These are phyloP conservation scores for Psophocarpus tetragonolobus DNA, from an alignment of 306 rosid species.

Conservation along the genomic window DNA sequence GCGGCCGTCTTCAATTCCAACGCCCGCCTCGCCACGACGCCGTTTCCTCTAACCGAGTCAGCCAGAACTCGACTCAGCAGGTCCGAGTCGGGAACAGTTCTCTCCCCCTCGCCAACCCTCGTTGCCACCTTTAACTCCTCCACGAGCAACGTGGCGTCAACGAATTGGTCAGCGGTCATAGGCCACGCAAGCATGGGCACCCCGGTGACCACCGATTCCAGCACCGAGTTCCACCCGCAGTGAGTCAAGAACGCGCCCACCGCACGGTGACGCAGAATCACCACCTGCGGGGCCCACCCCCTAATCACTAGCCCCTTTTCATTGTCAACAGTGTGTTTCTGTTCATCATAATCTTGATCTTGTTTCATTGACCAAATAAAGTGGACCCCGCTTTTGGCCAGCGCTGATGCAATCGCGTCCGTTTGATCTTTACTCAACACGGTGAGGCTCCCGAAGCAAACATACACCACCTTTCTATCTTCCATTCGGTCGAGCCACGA, in stretches of 20 bases:
- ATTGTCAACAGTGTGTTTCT: no score
- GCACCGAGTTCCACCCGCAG: slow-evolving; percentile 62
- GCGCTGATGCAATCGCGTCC: slow-evolving; percentile 28
- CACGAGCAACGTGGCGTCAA: slow-evolving; percentile 45
- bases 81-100: slow-evolving; percentile 29
- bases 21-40: neutral
- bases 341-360: neutral
- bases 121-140: slow-evolving; percentile 42
- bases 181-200: slow-evolving; percentile 57
- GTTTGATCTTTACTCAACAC: slow-evolving; percentile 31
- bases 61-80: slow-evolving; percentile 33
- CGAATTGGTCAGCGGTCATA: slow-evolving; percentile 47
- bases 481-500: slow-evolving; percentile 49
- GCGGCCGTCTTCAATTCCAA: slow-evolving; percentile 29
- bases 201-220: slow-evolving; percentile 43
- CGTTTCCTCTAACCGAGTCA: slow-evolving; percentile 32
- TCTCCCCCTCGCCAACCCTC: slow-evolving; percentile 41
- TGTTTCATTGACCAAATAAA: slow-evolving; percentile 47
- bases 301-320: slow-evolving; percentile 45
- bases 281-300: slow-evolving; percentile 62
- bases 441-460: slow-evolving; percentile 53
- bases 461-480: slow-evolving; percentile 42
- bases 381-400: slow-evolving; percentile 54
- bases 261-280: slow-evolving; percentile 40
- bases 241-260: slow-evolving; percentile 52